Conservation (phyloP, 2,329 filamentous ascomycete species). For the Botrytis byssoidea region DNA sequence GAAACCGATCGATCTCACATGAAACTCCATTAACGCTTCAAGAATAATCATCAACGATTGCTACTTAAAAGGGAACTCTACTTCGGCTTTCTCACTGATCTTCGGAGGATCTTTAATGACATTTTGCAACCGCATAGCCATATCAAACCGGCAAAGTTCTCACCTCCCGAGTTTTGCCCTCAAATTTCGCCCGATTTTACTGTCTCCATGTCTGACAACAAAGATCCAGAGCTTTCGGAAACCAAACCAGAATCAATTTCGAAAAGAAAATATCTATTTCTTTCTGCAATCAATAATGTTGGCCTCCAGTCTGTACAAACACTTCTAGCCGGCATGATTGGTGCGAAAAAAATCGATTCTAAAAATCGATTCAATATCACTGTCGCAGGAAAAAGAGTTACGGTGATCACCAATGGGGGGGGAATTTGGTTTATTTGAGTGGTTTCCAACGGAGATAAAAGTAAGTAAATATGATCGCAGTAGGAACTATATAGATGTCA, state of each 20-base stretch:
- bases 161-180: background rate
- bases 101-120: no score
- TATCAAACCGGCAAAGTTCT: no score
- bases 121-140: background rate
- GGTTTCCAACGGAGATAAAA: background rate
- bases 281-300: background rate
- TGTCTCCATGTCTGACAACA: no score
- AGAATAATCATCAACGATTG: no score
- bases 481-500: background rate
- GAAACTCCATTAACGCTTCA: background rate
- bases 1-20: background rate
- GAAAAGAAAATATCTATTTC: background rate
- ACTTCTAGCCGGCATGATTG: background rate
- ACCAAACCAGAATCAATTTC: background rate
- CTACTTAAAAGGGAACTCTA: background rate
- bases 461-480: background rate
- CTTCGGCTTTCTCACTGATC: no score
- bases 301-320: background rate
- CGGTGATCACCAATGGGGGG: no score
- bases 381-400: no score
- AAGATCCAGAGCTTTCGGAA: background rate
- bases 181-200: background rate
- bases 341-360: accelerated
- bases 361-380: background rate
- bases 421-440: background rate